Evolutionary conservation across 2,329 filamentous ascomycete species (phyloP), one percentile per base, ranked within the genome.

Genomic region (Rugonectria rugulosa): DNA sequence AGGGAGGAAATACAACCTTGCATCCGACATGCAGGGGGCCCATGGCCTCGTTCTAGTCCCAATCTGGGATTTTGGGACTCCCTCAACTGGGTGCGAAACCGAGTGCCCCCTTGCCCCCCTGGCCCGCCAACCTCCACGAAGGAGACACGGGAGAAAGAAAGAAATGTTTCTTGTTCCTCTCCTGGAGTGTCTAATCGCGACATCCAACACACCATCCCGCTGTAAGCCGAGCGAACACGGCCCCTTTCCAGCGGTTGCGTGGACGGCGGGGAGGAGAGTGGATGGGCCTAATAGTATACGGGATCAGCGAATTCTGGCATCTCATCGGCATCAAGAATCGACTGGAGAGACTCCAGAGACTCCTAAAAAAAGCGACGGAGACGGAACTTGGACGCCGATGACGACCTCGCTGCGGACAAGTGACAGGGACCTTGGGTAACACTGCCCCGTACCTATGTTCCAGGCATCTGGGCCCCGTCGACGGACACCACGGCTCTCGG

Each of bases 401-500:
- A 21, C 36, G 34, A 49, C 38, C 24, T 36, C 37, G 26, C 14
- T 34, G 10, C 46, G 20, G 19, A 17, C 37, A n/a, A 38, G 26
- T 37, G 19, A 27, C 53, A 56, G 53, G 53, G 53, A 24, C 31
- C 53, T 44, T 45, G 36, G 42, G 40, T 41, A 42, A 37, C 53
- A 42, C 37, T 27, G 46, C 43, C 48, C 46, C 51, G 36, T 44
- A n/a, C n/a, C n/a, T n/a, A 20, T 29, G 47, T 53, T 49, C 49
- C 62, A 54, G 41, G 56, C 48, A 54, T 49, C 54, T 63, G 56
- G 52, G 17, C 56, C 53, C 26, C 50, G n/a, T 37, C 29, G 26
- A 47, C 45, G 19, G 34, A 29, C 45, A 53, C 34, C 31, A 46
- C 45, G 46, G 34, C 53, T 45, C 41, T 56, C 26, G 53, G 34